Evolutionary conservation across 1,284 basidiomycete species (phyloP).

Genomic region (Phellinidium pouzarii): DNA sequence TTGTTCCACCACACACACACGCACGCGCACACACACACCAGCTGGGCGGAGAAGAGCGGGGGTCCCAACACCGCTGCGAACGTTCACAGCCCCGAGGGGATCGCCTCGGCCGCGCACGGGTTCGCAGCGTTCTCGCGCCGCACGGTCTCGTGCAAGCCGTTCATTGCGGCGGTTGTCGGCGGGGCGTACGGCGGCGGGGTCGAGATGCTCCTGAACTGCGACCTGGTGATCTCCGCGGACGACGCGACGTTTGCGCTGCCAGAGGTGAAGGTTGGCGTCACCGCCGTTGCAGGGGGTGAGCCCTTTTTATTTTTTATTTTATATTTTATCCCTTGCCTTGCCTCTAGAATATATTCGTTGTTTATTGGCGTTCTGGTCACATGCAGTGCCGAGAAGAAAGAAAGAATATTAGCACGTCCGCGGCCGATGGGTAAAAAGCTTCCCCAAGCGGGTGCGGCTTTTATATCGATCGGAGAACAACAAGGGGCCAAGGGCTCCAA

Average conservation of each 20-base stretch:
- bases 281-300: conserved; percentile 69
- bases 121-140: conserved; percentile 75
- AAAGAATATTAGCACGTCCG: too few species aligned
- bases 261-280: conserved; percentile 76
- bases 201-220: conserved; percentile 78
- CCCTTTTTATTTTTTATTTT: conserved; percentile 20
- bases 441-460: too few species aligned
- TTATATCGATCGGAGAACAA: too few species aligned
- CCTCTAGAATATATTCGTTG: background rate
- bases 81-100: conserved; percentile 34
- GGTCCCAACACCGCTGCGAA: conserved; percentile 28
- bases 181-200: conserved; percentile 76
- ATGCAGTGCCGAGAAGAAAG: too few species aligned
- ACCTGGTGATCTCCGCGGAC: conserved; percentile 71
- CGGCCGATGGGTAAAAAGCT: too few species aligned
- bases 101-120: conserved; percentile 46
- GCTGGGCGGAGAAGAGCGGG: conserved; percentile 22
- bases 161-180: conserved; percentile 80
- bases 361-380: too few species aligned
- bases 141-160: conserved; percentile 58
- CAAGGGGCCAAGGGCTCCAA: too few species aligned
- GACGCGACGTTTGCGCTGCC: conserved; percentile 72
- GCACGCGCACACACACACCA: background rate
- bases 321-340: conserved; percentile 18
- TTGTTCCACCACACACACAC: background rate